Conservation (phyloP, 2,329 filamentous ascomycete genomes). For the Ascochyta fabae region DNA sequence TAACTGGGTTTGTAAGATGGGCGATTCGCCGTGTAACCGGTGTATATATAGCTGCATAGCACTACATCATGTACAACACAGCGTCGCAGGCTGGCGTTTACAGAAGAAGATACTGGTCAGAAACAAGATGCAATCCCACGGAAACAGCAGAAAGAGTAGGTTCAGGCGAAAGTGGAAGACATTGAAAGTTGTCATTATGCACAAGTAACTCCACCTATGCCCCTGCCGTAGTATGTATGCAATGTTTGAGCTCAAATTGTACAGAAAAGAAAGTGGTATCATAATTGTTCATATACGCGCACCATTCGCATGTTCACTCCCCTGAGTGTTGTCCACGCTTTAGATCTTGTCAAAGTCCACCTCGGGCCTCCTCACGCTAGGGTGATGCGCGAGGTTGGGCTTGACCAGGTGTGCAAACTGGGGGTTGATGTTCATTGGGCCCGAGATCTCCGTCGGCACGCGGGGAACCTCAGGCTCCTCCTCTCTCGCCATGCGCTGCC, state of each 20-base stretch:
- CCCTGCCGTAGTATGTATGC: background rate
- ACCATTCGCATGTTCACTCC: background rate
- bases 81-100: background rate
- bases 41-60: constrained; percentile 26
- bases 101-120: background rate
- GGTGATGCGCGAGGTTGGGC: constrained; percentile 66
- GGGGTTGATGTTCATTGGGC: constrained; percentile 60
- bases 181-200: constrained; percentile 14
- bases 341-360: constrained; percentile 40
- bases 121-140: background rate
- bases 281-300: constrained; percentile 26
- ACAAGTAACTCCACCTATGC: constrained; percentile 3
- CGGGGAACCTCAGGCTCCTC: constrained; percentile 50
- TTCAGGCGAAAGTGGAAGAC: background rate
- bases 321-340: background rate
- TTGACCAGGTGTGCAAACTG: constrained; percentile 61
- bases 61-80: constrained; percentile 13
- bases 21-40: constrained; percentile 18
- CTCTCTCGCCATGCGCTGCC: constrained; percentile 42
- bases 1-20: background rate
- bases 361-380: constrained; percentile 39
- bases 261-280: constrained; percentile 42
- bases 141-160: background rate
- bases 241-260: constrained; percentile 1
- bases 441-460: constrained; percentile 61